phyloP scores from a whole-genome alignment of 106 monocot genomes.

The Allium cepa region DNA sequence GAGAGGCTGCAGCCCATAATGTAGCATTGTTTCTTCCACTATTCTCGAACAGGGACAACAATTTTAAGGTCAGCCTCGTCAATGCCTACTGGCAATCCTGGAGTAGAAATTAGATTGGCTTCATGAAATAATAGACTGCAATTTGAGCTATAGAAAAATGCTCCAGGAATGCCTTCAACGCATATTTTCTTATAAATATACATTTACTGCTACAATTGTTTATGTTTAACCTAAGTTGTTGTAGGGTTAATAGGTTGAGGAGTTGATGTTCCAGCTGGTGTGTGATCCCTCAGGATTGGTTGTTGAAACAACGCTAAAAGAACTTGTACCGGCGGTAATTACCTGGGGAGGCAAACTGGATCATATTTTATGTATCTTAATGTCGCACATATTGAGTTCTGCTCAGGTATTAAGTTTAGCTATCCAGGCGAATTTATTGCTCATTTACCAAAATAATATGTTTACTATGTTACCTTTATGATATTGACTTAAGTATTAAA shows the following conservation, averaged over 20 bases:
- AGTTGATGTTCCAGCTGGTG: constrained; percentile 82
- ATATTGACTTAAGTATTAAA: too few species aligned
- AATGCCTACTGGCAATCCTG: constrained; percentile 90
- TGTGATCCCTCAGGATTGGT: constrained; percentile 93
- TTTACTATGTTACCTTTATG: too few species aligned
- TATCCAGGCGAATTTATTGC: neutral
- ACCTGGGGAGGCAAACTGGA: constrained; percentile 90
- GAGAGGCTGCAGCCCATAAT: too few species aligned
- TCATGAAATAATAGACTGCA: constrained; percentile 66
- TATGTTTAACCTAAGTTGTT: constrained; percentile 14
- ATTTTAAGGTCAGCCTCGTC: constrained; percentile 98
- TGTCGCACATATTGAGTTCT: constrained; percentile 69
- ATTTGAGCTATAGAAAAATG: constrained; percentile 85
- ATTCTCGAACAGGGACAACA: constrained; percentile 96
- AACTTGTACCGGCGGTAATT: constrained; percentile 69
- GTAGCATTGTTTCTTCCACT: too few species aligned
- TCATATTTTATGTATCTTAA: constrained; percentile 65
- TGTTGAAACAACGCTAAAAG: too few species aligned
- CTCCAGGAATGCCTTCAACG: constrained; percentile 38
- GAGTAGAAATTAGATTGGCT: constrained; percentile 65
- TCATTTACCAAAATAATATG: neutral
- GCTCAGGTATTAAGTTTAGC: constrained; percentile 42
- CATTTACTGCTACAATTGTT: neutral
- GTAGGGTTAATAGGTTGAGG: constrained; percentile 71
- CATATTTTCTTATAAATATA: constrained; percentile 26